A percentile compares a stretch with the other conserved stretches of the same genome.
Evolutionary conservation across 495 filamentous ascomycete species (phyloP).

Genomic region (Endocarpon pusillum): DNA sequence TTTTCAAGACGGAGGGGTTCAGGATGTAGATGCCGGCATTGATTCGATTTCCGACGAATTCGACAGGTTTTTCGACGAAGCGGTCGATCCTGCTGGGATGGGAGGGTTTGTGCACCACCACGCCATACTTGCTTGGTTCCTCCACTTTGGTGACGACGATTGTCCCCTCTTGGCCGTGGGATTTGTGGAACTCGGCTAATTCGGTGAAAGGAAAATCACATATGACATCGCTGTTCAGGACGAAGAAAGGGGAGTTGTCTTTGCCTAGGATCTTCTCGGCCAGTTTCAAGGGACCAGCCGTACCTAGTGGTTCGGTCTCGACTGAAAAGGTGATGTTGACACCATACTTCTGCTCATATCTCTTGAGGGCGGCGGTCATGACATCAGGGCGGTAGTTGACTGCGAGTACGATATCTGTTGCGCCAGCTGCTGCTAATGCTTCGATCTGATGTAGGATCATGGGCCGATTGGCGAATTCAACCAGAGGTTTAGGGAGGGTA

Average conservation of each 20-base stretch:
- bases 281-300: constrained; percentile 88
- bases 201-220: constrained; percentile 94
- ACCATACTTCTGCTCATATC: constrained; percentile 78
- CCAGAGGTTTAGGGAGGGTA: constrained; percentile 90
- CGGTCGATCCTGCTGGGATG: constrained; percentile 89
- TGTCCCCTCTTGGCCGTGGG: constrained; percentile 88
- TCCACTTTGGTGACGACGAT: constrained; percentile 99
- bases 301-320: constrained; percentile 88
- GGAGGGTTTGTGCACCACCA: constrained; percentile 92
- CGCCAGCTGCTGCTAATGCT: constrained; percentile 82
- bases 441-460: constrained; percentile 99
- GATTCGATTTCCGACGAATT: constrained; percentile 99
- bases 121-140: constrained; percentile 97
- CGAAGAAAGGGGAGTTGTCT: constrained; percentile 89
- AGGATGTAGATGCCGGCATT: constrained; percentile 99
- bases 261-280: constrained; percentile 88
- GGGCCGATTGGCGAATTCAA: constrained; percentile 95
- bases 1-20: constrained; percentile 75
- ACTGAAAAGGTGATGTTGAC: constrained; percentile 93
- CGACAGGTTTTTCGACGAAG: constrained; percentile 98
- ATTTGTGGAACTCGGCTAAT: constrained; percentile 74
- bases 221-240: constrained; percentile 96
- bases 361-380: constrained; percentile 64
- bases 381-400: constrained; percentile 98
- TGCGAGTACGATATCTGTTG: constrained; percentile 93